Percentiles rank a stretch among this genome's conserved stretches.
Conservation (phyloP, 2,329 filamentous ascomycete species). For the Aureobasidium sp. region DNA sequence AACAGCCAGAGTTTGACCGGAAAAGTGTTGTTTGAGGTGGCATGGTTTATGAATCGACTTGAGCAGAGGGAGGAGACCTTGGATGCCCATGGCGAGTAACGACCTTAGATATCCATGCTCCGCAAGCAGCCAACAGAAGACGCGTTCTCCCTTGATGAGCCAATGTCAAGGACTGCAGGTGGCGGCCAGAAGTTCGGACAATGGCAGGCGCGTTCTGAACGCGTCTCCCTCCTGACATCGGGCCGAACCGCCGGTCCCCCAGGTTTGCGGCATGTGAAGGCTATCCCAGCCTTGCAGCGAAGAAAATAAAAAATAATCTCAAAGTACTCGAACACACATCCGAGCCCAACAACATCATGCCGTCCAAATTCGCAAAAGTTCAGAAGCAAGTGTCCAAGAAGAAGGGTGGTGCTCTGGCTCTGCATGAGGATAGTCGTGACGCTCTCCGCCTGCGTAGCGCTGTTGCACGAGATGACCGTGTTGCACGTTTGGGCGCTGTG, state of each 20-base stretch:
- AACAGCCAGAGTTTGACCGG: conserved; percentile 83
- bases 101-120: background rate
- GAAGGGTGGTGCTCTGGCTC: conserved; percentile 62
- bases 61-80: conserved; percentile 37
- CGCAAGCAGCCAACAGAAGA: background rate
- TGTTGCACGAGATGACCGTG: conserved; percentile 70
- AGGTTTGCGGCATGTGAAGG: background rate
- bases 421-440: conserved; percentile 87
- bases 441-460: conserved; percentile 74
- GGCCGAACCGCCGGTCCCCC: background rate
- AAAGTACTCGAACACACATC: background rate
- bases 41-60: conserved; percentile 93
- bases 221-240: background rate
- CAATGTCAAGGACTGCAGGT: background rate
- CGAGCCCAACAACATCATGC: conserved; percentile 51
- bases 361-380: conserved; percentile 68
- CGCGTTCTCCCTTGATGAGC: background rate
- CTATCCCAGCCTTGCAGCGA: background rate
- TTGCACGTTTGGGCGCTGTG: conserved; percentile 63
- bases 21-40: conserved; percentile 71
- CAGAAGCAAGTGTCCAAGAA: conserved; percentile 89
- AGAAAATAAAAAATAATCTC: background rate
- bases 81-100: background rate
- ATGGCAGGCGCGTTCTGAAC: background rate
- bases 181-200: background rate